Percentiles rank a stretch among this genome's conserved stretches.
Evolutionary conservation across 768 basidiomycete species (phyloP).

Genomic region (Candolleomyces aberdarensis): DNA sequence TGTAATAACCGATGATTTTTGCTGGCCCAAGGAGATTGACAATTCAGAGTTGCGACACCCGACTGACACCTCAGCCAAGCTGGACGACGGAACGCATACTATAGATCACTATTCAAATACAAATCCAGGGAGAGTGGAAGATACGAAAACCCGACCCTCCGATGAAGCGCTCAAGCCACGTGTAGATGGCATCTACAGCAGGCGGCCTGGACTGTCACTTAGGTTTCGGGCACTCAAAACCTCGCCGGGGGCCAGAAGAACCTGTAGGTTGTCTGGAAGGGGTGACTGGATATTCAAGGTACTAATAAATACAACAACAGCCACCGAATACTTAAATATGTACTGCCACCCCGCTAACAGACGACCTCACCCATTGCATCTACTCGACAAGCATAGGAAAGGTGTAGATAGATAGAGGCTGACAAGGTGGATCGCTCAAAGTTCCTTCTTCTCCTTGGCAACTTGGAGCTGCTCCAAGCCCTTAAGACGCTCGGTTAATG

Average conservation of each 20-base stretch:
- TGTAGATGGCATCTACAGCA: no score
- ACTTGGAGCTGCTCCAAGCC: conserved; percentile 70
- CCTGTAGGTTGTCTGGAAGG: not conserved
- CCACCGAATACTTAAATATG: not conserved
- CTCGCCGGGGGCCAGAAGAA: not conserved
- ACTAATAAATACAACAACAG: not conserved
- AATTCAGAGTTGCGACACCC: no score
- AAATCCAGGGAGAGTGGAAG: no score
- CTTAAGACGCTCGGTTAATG: conserved; percentile 83
- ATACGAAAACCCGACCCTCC: no score
- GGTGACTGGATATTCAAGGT: not conserved
- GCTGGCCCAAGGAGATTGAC: no score
- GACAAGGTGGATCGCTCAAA: not conserved
- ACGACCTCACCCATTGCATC: not conserved
- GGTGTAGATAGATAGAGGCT: not conserved
- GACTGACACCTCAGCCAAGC: no score
- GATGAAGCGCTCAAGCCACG: no score
- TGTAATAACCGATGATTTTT: no score
- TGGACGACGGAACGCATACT: no score
- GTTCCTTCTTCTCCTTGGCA: conserved; percentile 39
- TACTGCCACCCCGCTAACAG: not conserved
- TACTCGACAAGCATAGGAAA: not conserved
- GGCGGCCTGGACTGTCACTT: no score
- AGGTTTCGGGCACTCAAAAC: not conserved
- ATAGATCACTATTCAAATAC: no score